Base-by-base conservation (phyloP, 441 rosid genomes). In the Bruguiera hainesii region DNA sequence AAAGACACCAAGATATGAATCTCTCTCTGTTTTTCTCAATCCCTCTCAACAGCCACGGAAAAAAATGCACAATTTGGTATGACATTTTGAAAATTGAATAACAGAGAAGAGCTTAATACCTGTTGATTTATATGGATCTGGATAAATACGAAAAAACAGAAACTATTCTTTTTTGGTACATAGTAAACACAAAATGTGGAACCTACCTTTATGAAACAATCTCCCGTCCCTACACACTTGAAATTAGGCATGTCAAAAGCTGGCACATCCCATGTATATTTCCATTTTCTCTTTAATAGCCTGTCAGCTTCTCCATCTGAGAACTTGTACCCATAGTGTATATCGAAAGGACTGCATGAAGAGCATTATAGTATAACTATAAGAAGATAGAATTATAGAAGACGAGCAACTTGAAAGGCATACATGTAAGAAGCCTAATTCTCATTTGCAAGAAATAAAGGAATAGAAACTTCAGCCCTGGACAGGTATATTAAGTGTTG, bases 181-280 rank as follows among this genome's bases (percentile, higher is more conserved):
- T 23, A 16, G 10, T n/a, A 59, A 30, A 58, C 20, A 15, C 23
- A 64, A 7, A 52, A 20, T 25, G 20, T 29, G 33, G 55, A 60
- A 37, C 11, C 62, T 77, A 88, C 96, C 91, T 84, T 80, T 48
- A 83, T 63, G 67, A 84, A 83, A 77, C 81, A 82, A 69, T 78
- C 80, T 56, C 86, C 82, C 0, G 92, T 88, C 74, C 92, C 98
- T 61, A 70, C 62, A 94, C 95, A 91, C 78, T 62, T 94, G 87
- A 92, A 88, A 71, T 85, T 84, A 63, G 88, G 76, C 82, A 78
- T 77, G 69, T 75, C 89, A 67, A 73, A 57, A 73, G 90, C 84
- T 73, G 88, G 87, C 64, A 84, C 67, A 64, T 91, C 90, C 96
- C 96, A 94, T 52, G 71, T 78, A 78, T 85, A 89, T 67, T 85